Base-by-base conservation (phyloP, 1,284 basidiomycete species). In the Neolentinus lepideus region DNA sequence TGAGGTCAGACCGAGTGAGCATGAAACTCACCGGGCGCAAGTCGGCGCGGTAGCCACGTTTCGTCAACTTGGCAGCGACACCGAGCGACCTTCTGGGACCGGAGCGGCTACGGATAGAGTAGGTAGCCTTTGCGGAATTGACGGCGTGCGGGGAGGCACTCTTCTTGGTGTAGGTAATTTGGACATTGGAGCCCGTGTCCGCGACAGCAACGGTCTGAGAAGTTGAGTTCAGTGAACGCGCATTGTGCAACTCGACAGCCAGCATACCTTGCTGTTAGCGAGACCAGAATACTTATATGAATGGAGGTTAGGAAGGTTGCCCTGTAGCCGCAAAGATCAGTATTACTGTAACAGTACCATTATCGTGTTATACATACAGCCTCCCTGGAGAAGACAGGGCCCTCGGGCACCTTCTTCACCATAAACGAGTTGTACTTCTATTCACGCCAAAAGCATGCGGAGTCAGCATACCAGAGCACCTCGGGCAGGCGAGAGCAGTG, bases 201-300 rank as follows among this genome's bases (percentile, higher is more conserved):
- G 75, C 66, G 64, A 94, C 80, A 71, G 79, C 76, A 70, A 94
- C 78, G 54, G 82, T 81, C 88, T 91, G 60, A 14, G 25, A 55
- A 31, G 45, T 26, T 26, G 35, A 31, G 52, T 33, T 9, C 25
- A 26, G 0, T 51, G 45, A 46, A 26, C 21, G 25, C 4, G 29
- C 12, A 31, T 31, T 31, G 29, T 12, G 29, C 29, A 12, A 31
- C 29, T 12, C 12, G 29, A 6, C 12, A 6, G 6, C 26, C 27
- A 50, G 59, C 72, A 56, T 58, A 88, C 90, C 85, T 92, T 93
- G 63, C 75, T 61, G 79, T 94, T 93, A 66, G 86, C 84, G 61
- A 94, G 77, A 60, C 92, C 92, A 59, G 92, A 94, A 79, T 83
- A 94, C 71, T 94, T 94, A 79, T 81, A 79, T 27, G 92, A 94